Percentiles rank a stretch among this genome's conserved stretches.
Conservation (phyloP, 805 yeast genomes). For the Nakazawaea ishiwadae region DNA sequence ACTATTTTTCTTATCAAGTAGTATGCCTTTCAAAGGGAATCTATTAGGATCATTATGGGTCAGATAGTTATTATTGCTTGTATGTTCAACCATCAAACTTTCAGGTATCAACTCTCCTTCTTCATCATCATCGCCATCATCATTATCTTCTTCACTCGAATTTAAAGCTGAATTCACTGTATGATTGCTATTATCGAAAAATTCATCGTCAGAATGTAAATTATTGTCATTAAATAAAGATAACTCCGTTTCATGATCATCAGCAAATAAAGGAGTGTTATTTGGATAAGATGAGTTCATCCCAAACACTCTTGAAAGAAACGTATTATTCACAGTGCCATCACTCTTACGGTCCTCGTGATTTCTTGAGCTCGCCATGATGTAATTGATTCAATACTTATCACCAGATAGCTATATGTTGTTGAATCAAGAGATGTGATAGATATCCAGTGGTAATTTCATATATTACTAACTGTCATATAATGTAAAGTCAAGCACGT, state of each 20-base stretch:
- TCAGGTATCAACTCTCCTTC: slow-evolving; percentile 23
- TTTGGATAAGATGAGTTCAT: slow-evolving; percentile 25
- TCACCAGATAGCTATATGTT: too few relatives aligned
- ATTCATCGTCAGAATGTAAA: slow-evolving; percentile 9
- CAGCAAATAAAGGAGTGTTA: slow-evolving; percentile 21
- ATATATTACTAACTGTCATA: too few relatives aligned
- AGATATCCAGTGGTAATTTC: too few relatives aligned
- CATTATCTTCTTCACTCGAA: not conserved
- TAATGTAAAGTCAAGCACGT: too few relatives aligned
- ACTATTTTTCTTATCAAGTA: not conserved
- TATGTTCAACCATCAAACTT: slow-evolving; percentile 22
- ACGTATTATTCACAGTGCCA: slow-evolving; percentile 35
- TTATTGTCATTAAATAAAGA: slow-evolving; percentile 13
- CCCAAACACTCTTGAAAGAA: slow-evolving; percentile 62
- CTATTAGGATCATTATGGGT: too few relatives aligned
- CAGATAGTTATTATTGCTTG: too few relatives aligned
- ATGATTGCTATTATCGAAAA: not conserved
- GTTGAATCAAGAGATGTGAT: too few relatives aligned
- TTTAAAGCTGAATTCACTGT: not conserved
- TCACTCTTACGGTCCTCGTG: slow-evolving; percentile 3
- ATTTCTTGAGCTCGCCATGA: not conserved
- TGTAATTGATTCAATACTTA: too few relatives aligned
- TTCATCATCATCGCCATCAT: slow-evolving; percentile 18
- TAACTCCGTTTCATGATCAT: slow-evolving; percentile 19
- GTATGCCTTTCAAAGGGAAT: not conserved